These are phyloP conservation scores for Ramalina peruviana DNA, from an alignment of 495 filamentous ascomycete species.

Conservation along the genomic window DNA sequence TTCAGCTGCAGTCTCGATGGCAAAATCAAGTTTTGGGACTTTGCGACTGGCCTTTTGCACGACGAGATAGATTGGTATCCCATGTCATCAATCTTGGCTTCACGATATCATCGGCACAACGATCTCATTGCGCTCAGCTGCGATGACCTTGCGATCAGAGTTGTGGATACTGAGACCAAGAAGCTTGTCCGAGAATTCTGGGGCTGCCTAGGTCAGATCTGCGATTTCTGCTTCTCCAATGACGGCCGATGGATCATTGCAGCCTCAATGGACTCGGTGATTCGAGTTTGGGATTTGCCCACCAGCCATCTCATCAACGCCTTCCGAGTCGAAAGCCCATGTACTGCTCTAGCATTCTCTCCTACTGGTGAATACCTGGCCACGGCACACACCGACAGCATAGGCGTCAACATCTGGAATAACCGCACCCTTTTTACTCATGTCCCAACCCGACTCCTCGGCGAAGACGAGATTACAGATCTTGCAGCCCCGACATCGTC, in stretches of 20 bases:
- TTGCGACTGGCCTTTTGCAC: slow-evolving; percentile 58
- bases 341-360: slow-evolving; percentile 76
- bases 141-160: slow-evolving; percentile 73
- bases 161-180: slow-evolving; percentile 82
- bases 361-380: slow-evolving; percentile 84
- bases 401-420: slow-evolving; percentile 90
- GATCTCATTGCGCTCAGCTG: slow-evolving; percentile 85
- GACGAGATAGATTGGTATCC: slow-evolving; percentile 77
- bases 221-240: slow-evolving; percentile 80
- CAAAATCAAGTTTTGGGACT: slow-evolving; percentile 98
- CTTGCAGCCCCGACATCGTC: slow-evolving; percentile 56
- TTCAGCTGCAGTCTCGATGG: slow-evolving; percentile 83
- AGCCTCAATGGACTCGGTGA: slow-evolving; percentile 63
- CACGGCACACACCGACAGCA: slow-evolving; percentile 64
- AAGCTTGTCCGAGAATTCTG: slow-evolving; percentile 85
- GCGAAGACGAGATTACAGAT: slow-evolving; percentile 52
- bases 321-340: slow-evolving; percentile 58
- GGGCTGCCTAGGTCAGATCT: slow-evolving; percentile 69
- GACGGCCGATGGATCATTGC: slow-evolving; percentile 91
- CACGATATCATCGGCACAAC: slow-evolving; percentile 63
- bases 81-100: slow-evolving; percentile 59
- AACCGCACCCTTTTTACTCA: slow-evolving; percentile 84
- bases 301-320: slow-evolving; percentile 90
- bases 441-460: slow-evolving; percentile 67
- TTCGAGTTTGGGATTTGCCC: slow-evolving; percentile 90